Evolutionary conservation across 1,284 basidiomycete genomes (phyloP).

Genomic region (Anthracocystis panici-leucophaei): DNA sequence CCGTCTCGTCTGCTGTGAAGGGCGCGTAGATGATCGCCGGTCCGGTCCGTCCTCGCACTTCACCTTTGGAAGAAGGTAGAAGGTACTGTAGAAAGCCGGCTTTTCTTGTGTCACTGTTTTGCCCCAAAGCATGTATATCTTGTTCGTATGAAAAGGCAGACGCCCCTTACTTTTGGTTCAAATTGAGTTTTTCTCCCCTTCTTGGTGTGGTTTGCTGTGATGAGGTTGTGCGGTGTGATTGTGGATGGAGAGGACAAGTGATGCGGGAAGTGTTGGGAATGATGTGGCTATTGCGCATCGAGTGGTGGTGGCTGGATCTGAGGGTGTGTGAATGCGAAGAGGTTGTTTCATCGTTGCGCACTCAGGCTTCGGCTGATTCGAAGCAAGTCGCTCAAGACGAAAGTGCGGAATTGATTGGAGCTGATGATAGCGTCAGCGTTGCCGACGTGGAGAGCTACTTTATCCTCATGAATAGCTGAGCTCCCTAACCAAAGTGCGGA

Average conservation of each 20-base stretch:
- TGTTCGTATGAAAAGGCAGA: slow-evolving; percentile 20
- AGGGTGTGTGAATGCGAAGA: no score
- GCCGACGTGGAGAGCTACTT: no score
- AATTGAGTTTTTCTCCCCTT: neutral
- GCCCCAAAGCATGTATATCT: slow-evolving; percentile 12
- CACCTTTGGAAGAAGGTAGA: slow-evolving; percentile 8
- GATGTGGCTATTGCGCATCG: neutral
- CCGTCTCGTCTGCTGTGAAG: slow-evolving; percentile 29
- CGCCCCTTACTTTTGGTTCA: slow-evolving; percentile 1
- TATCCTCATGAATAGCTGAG: no score
- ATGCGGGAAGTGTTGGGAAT: neutral
- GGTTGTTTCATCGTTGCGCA: no score
- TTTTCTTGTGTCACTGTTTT: slow-evolving; percentile 24
- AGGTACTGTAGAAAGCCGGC: slow-evolving; percentile 36
- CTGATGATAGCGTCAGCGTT: no score
- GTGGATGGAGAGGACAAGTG: neutral
- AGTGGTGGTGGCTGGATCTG: neutral
- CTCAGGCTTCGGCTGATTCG: no score
- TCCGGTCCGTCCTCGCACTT: slow-evolving; percentile 38
- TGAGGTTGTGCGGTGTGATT: neutral
- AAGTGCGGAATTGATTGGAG: no score
- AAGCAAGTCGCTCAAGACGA: no score
- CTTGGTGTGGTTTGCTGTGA: neutral
- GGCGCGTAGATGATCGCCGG: slow-evolving; percentile 47
- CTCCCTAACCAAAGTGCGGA: no score